Evolutionary conservation across 192 early-diverging fungal species (phyloP), one percentile per base, ranked within the genome.

Genomic region (Entomortierella beljakovae): DNA sequence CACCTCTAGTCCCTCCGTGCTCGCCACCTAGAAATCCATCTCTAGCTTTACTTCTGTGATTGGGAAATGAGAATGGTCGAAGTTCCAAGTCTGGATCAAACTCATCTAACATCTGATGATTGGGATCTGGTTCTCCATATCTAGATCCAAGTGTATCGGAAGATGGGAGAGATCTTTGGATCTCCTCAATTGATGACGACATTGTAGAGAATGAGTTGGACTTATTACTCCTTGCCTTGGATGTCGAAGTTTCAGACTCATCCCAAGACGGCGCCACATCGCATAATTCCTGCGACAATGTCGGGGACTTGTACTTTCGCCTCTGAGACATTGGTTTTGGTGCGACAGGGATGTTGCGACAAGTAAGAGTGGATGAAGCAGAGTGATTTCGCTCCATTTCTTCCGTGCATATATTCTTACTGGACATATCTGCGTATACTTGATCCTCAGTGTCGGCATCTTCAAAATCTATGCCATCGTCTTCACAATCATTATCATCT

Each of bases 101-200:
- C 28, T 40, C 31, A 6, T 23, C 64, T n/a, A 65, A 16, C 11
- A 23, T 23, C 11, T 31, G 67, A 38, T 63, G 60, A 6, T 58
- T 35, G 28, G 64, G 50, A 20, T 59, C 38, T 11, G 68, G 46
- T 15, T 49, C 48, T 9, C 43, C 49, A 13, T 64, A 70, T 0
- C 75, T 66, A 6, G 75, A 79, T n/a, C 75, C 75, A 16, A 79
- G 62, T 28, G 75, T 70, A 28, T 65, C 64, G 0, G 67, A 79
- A 10, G 61, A 59, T 11, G 75, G 75, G 18, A 70, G n/a, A 1
- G 75, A 70, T 5, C 75, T 55, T 26, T 79, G 75, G 25, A 79
- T 79, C 49, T 79, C 75, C 38, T 79, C 75, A 49, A 79, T 70
- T 2, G 75, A 79, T 1, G 75, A 79, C 0, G 75, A 79, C 18